Percentiles rank a stretch among this genome's conserved stretches.
Evolutionary conservation across 2,329 filamentous ascomycete genomes (phyloP).

Genomic region (Stachybotrys echinatus): DNA sequence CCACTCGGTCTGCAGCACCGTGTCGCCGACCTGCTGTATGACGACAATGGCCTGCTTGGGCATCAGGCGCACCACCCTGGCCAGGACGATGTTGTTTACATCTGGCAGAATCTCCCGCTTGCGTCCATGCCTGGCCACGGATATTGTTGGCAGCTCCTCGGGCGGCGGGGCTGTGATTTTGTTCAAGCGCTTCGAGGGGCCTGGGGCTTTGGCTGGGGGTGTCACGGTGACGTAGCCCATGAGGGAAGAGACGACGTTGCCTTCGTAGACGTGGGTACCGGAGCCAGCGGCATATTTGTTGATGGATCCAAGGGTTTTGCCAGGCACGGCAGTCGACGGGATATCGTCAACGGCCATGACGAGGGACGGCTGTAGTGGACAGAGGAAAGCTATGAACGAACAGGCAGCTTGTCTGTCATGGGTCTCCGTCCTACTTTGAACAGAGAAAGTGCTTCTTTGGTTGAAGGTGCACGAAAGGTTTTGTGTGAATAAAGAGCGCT

Average conservation of each 20-base stretch:
- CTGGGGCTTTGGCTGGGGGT: constrained; percentile 39
- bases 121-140: constrained; percentile 42
- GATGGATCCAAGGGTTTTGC: constrained; percentile 68
- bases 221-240: constrained; percentile 63
- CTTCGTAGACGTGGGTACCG: constrained; percentile 77
- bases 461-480: too few species aligned
- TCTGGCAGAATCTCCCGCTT: constrained; percentile 73
- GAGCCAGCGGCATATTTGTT: constrained; percentile 67
- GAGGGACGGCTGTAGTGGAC: too few species aligned
- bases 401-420: too few species aligned
- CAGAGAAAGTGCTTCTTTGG: too few species aligned
- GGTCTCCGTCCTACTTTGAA: too few species aligned
- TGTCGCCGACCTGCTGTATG: constrained; percentile 75
- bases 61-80: constrained; percentile 78
- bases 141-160: constrained; percentile 46
- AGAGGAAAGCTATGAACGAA: too few species aligned
- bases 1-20: constrained; percentile 72
- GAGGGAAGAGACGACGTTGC: constrained; percentile 75
- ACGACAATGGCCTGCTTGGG: constrained; percentile 79
- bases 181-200: constrained; percentile 53
- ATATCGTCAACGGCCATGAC: constrained; percentile 28
- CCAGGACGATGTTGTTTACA: constrained; percentile 75
- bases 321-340: constrained; percentile 67
- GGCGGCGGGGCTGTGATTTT: constrained; percentile 45
- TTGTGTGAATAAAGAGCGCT: too few species aligned